Evolutionary conservation across 257 asterid genomes (phyloP).

Genomic region (Rehmannia glutinosa): DNA sequence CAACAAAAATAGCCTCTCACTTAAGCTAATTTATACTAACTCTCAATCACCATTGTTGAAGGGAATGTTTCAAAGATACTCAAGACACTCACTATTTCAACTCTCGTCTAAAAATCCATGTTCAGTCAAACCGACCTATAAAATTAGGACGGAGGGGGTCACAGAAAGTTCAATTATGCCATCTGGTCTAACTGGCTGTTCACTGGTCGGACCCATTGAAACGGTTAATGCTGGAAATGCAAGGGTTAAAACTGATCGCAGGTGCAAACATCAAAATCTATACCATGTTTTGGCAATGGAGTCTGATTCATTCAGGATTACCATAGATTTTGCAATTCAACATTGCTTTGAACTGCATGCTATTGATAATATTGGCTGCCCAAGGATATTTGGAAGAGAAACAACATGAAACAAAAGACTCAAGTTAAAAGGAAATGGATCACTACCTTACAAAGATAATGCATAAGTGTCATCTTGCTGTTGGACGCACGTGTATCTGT

Average conservation of each 20-base stretch:
- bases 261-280: no score
- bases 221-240: background rate
- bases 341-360: background rate
- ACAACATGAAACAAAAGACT: background rate
- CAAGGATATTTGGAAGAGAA: background rate
- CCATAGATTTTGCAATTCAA: background rate
- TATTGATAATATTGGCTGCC: background rate
- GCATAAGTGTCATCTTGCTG: constrained; percentile 97
- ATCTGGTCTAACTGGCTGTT: background rate
- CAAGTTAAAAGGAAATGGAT: constrained; percentile 6
- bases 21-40: no score
- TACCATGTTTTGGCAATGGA: no score
- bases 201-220: background rate
- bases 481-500: constrained; percentile 93
- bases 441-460: constrained; percentile 96
- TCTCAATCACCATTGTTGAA: background rate
- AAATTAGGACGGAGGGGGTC: background rate
- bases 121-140: no score
- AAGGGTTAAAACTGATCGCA: no score
- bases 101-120: background rate
- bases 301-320: background rate
- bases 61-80: background rate
- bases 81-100: background rate
- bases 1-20: no score
- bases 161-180: background rate